Conservation (phyloP, 1,284 basidiomycete species). For the Mycosarcoma mackinlayi region DNA sequence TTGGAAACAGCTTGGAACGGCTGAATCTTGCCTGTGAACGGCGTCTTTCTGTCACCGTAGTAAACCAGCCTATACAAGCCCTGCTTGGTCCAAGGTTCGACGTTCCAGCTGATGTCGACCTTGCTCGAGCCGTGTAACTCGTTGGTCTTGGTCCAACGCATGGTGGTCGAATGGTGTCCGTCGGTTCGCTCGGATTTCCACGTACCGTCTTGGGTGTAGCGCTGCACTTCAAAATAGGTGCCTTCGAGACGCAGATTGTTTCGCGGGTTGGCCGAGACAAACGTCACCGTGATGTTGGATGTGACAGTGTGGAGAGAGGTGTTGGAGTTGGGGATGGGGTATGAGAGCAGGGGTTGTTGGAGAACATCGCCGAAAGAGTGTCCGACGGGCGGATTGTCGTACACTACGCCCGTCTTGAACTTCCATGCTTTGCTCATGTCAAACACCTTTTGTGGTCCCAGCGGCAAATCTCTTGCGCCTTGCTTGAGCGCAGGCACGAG, state of each 20-base stretch:
- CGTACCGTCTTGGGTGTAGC: slow-evolving; percentile 67
- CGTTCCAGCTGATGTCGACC: slow-evolving; percentile 46
- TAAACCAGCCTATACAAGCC: slow-evolving; percentile 76
- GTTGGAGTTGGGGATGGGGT: slow-evolving; percentile 72
- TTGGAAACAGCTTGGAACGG: slow-evolving; percentile 13
- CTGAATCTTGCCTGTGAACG: slow-evolving; percentile 51
- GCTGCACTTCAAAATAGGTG: slow-evolving; percentile 79
- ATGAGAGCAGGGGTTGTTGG: slow-evolving; percentile 73
- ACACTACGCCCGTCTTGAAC: slow-evolving; percentile 49
- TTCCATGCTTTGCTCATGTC: slow-evolving; percentile 76
- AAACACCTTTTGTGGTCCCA: slow-evolving; percentile 77
- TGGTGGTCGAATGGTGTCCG: slow-evolving; percentile 82
- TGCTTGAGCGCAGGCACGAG: slow-evolving; percentile 69
- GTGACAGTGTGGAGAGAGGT: background rate
- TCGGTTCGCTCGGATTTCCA: slow-evolving; percentile 78
- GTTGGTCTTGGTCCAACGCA: slow-evolving; percentile 73
- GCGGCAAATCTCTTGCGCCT: slow-evolving; percentile 71
- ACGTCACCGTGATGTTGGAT: slow-evolving; percentile 75
- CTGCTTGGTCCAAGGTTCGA: slow-evolving; percentile 72
- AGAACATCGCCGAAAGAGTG: slow-evolving; percentile 77
- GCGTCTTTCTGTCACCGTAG: slow-evolving; percentile 80
- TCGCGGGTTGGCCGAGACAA: slow-evolving; percentile 82
- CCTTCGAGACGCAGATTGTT: slow-evolving; percentile 81
- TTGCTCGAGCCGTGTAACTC: slow-evolving; percentile 35
- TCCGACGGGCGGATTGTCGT: slow-evolving; percentile 68